Conservation (phyloP, 2,329 filamentous ascomycete genomes). For the Xylariaceae sp. region DNA sequence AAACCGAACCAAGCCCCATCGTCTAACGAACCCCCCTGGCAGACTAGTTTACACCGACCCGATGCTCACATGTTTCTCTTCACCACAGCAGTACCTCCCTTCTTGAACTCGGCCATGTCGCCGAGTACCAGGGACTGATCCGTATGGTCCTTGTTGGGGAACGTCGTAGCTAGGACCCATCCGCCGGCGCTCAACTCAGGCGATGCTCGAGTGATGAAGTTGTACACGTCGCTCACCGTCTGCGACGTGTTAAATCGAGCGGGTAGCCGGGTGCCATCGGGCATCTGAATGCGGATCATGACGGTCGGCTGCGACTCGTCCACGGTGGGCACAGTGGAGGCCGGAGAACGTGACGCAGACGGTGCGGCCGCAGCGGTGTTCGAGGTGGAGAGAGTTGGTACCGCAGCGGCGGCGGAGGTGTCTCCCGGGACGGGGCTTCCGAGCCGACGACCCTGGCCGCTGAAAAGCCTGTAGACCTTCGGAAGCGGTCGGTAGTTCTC, state of each 20-base stretch:
- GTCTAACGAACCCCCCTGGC: background rate
- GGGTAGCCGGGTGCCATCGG: conserved; percentile 75
- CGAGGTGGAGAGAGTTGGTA: conserved; percentile 26
- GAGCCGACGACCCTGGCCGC: conserved; percentile 71
- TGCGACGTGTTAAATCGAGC: conserved; percentile 81
- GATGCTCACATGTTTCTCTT: conserved; percentile 46
- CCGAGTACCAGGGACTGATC: conserved; percentile 64
- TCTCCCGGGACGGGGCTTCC: conserved; percentile 76
- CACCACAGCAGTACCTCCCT: conserved; percentile 66
- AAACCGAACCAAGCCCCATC: conserved; percentile 9
- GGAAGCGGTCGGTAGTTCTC: conserved; percentile 75
- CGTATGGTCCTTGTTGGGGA: conserved; percentile 78
- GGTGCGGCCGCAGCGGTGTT: conserved; percentile 37
- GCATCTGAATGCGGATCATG: conserved; percentile 75
- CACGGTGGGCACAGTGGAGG: conserved; percentile 40
- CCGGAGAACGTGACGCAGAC: conserved; percentile 16
- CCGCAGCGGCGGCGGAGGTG: conserved; percentile 36
- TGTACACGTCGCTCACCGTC: conserved; percentile 77
- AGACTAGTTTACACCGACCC: background rate
- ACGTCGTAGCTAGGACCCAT: conserved; percentile 80
- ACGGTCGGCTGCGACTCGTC: conserved; percentile 70
- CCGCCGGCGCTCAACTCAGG: conserved; percentile 57
- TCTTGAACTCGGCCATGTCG: conserved; percentile 67
- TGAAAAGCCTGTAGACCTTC: conserved; percentile 76
- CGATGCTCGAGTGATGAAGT: conserved; percentile 69